phyloP scores from a whole-genome alignment of 148 eudicot genomes.

The Mesembryanthemum crystallinum region DNA sequence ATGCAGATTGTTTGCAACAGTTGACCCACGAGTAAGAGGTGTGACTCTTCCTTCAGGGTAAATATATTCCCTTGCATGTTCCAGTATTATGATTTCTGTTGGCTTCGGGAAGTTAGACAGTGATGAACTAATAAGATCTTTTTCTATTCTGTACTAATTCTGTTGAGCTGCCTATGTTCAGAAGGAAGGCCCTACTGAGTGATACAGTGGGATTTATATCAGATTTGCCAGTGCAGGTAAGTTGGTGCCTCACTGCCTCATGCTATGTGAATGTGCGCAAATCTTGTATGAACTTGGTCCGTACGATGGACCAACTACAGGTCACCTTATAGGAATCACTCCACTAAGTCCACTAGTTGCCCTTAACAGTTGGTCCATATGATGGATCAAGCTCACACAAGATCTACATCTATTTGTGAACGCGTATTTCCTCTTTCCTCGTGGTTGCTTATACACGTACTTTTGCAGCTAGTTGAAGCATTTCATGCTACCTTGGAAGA shows the following conservation, averaged over 20 bases:
- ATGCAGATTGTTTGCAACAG: conserved; percentile 93
- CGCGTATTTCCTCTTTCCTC: not conserved
- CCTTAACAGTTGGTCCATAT: too few relatives aligned
- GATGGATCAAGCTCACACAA: too few relatives aligned
- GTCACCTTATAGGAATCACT: too few relatives aligned
- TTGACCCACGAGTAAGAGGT: conserved; percentile 80
- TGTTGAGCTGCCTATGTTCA: conserved; percentile 27
- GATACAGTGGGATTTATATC: conserved; percentile 98
- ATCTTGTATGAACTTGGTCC: too few relatives aligned
- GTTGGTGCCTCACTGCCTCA: conserved; percentile 11
- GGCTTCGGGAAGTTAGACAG: not conserved
- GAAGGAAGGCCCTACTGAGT: conserved; percentile 87
- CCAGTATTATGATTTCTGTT: not conserved
- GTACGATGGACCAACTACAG: too few relatives aligned
- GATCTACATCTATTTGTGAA: too few relatives aligned
- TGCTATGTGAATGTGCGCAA: conserved; percentile 1
- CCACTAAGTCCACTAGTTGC: too few relatives aligned
- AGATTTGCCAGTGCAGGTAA: conserved; percentile 90
- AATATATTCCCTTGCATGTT: conserved; percentile 11
- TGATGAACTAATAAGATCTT: not conserved
- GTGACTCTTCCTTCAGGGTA: conserved; percentile 95
- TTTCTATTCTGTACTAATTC: conserved; percentile 16
- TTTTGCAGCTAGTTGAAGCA: conserved; percentile 78
- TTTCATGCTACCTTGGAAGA: conserved; percentile 98
- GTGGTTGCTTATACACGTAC: conserved; percentile 3